Percentiles rank a stretch among this genome's conserved stretches.
Evolutionary conservation across 371 early-diverging fungal genomes (phyloP).

Genomic region (Sporodiniella umbellata): DNA sequence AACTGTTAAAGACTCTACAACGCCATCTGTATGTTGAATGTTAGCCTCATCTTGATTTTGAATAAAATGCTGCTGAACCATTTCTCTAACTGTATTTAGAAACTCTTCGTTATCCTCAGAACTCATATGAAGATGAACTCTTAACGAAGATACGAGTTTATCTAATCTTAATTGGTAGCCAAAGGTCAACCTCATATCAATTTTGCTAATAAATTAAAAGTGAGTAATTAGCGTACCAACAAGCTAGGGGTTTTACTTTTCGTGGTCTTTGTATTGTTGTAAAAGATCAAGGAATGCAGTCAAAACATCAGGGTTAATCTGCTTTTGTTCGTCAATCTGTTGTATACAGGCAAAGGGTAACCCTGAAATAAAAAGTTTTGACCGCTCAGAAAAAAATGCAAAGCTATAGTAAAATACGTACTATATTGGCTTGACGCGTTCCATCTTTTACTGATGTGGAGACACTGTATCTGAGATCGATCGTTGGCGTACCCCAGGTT

Average conservation of each 20-base stretch:
- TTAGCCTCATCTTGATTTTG: neutral
- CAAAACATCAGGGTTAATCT: slow-evolving; percentile 39
- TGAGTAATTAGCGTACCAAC: neutral
- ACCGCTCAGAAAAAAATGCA: neutral
- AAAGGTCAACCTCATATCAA: slow-evolving; percentile 22
- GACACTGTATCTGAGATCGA: slow-evolving; percentile 50
- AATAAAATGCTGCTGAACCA: slow-evolving; percentile 15
- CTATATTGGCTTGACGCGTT: slow-evolving; percentile 36
- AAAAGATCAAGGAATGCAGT: slow-evolving; percentile 40
- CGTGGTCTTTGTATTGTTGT: slow-evolving; percentile 46
- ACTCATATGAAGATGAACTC: slow-evolving; percentile 32
- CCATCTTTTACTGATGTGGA: slow-evolving; percentile 43
- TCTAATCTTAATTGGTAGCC: slow-evolving; percentile 30
- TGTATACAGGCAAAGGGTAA: slow-evolving; percentile 47
- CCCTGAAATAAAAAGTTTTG: no score
- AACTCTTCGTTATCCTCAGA: slow-evolving; percentile 27
- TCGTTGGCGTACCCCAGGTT: slow-evolving; percentile 37
- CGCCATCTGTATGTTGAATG: slow-evolving; percentile 1
- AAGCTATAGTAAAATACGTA: slow-evolving; percentile 14
- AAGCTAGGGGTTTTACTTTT: slow-evolving; percentile 45
- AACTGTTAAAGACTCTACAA: slow-evolving; percentile 10
- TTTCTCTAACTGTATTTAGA: slow-evolving; percentile 24
- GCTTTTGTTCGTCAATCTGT: slow-evolving; percentile 29
- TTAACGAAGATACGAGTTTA: slow-evolving; percentile 40
- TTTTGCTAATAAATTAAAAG: slow-evolving; percentile 21